phyloP scores from a whole-genome alignment of 2,329 filamentous ascomycete genomes.

The Ophiocordyceps sinensis region DNA sequence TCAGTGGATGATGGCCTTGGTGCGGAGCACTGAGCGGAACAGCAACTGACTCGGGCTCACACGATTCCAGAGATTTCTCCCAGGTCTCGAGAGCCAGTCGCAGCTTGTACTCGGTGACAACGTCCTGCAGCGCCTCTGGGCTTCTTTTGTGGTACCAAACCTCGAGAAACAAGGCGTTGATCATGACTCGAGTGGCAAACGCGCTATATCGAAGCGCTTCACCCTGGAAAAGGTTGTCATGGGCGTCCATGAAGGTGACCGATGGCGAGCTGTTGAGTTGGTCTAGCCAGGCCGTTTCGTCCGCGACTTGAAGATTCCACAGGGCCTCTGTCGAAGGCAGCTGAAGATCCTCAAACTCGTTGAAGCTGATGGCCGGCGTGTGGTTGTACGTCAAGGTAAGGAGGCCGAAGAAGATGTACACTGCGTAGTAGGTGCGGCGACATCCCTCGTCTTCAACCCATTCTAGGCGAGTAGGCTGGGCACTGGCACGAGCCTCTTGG shows the following conservation, averaged over 20 bases:
- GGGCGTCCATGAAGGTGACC: constrained; percentile 83
- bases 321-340: constrained; percentile 86
- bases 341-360: constrained; percentile 88
- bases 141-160: constrained; percentile 99
- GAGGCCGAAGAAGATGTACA: constrained; percentile 97
- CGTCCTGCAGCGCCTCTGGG: constrained; percentile 91
- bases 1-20: constrained; percentile 88
- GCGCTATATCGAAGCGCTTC: constrained; percentile 85
- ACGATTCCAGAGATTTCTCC: constrained; percentile 90
- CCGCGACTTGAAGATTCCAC: constrained; percentile 73
- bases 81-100: constrained; percentile 93
- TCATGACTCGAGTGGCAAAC: constrained; percentile 95
- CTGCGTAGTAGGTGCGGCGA: constrained; percentile 90
- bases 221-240: constrained; percentile 91
- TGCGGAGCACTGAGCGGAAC: constrained; percentile 88
- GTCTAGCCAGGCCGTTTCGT: constrained; percentile 76
- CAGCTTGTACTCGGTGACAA: constrained; percentile 96
- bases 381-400: constrained; percentile 95
- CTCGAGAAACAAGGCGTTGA: constrained; percentile 94
- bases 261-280: constrained; percentile 55
- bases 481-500: constrained; percentile 69
- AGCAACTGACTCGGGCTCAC: constrained; percentile 77
- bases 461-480: constrained; percentile 64
- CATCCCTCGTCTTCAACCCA: constrained; percentile 98
- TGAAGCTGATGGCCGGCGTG: constrained; percentile 94